phyloP scores from a whole-genome alignment of 1,284 basidiomycete genomes.

The Coriolopsis trogii region DNA sequence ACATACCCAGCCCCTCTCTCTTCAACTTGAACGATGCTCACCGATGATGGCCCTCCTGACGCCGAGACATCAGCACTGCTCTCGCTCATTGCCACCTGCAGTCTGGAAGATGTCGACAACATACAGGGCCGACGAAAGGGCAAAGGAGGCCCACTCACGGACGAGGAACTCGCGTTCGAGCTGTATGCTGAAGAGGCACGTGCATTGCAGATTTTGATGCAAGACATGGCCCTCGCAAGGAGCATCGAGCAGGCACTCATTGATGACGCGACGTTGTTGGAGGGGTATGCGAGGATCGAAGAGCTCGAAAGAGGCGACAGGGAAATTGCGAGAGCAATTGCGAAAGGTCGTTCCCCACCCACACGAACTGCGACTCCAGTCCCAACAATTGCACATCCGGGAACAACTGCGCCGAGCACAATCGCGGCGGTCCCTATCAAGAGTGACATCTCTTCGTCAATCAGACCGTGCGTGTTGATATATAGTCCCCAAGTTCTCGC shows the following conservation, averaged over 20 bases:
- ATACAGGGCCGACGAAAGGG: slow-evolving; percentile 41
- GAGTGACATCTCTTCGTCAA: background rate
- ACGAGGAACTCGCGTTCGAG: slow-evolving; percentile 52
- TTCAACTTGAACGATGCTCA: background rate
- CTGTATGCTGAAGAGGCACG: slow-evolving; percentile 45
- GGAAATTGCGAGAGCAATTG: slow-evolving; percentile 38
- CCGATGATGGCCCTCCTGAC: background rate
- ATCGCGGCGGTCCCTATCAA: background rate
- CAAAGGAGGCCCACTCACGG: slow-evolving; percentile 40
- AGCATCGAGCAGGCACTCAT: slow-evolving; percentile 40
- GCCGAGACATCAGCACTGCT: slow-evolving; percentile 10
- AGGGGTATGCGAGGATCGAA: slow-evolving; percentile 33
- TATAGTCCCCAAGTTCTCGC: no score
- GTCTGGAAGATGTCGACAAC: slow-evolving; percentile 43
- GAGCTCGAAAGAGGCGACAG: slow-evolving; percentile 38
- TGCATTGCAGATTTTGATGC: slow-evolving; percentile 34
- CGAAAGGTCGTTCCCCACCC: slow-evolving; percentile 31
- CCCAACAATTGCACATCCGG: background rate
- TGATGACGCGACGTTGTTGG: slow-evolving; percentile 30
- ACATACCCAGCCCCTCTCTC: background rate
- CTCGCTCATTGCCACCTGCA: slow-evolving; percentile 31
- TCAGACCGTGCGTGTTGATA: background rate
- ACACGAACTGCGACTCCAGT: slow-evolving; percentile 7
- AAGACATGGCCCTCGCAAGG: slow-evolving; percentile 40
- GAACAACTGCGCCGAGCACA: background rate